Evolutionary conservation across 257 asterid genomes (phyloP).

Genomic region (Galeopsis tetrahit): DNA sequence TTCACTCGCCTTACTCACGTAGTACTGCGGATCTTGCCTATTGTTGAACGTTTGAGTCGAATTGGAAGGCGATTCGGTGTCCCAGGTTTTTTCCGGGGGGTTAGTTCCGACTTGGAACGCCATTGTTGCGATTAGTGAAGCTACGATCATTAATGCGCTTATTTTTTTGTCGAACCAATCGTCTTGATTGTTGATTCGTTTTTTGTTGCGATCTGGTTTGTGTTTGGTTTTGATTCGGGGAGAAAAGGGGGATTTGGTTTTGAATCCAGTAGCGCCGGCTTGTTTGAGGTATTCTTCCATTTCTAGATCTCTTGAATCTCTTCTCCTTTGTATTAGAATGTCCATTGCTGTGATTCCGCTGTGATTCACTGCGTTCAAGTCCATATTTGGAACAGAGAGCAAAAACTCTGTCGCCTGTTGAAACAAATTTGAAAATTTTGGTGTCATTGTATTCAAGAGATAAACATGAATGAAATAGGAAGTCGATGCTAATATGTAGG

Average conservation of each 20-base stretch:
- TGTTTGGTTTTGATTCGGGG: neutral
- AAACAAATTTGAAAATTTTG: no score
- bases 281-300: conserved; percentile 37
- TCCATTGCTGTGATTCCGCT: conserved; percentile 44
- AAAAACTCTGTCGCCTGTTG: conserved; percentile 39
- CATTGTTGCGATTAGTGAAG: conserved; percentile 51
- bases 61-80: neutral
- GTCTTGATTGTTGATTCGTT: neutral
- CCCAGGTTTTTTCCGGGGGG: conserved; percentile 41
- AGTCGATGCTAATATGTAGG: no score
- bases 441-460: no score
- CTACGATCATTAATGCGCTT: conserved; percentile 51
- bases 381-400: conserved; percentile 27
- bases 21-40: neutral
- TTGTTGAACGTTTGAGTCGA: neutral
- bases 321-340: conserved; percentile 36
- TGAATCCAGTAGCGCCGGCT: conserved; percentile 32
- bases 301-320: conserved; percentile 35
- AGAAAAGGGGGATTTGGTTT: neutral
- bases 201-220: neutral
- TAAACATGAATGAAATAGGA: no score
- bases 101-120: conserved; percentile 47
- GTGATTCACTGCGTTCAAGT: conserved; percentile 32
- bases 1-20: neutral
- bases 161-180: conserved; percentile 45